phyloP scores from a whole-genome alignment of 257 asterid genomes.

The Primulina tabacum region DNA sequence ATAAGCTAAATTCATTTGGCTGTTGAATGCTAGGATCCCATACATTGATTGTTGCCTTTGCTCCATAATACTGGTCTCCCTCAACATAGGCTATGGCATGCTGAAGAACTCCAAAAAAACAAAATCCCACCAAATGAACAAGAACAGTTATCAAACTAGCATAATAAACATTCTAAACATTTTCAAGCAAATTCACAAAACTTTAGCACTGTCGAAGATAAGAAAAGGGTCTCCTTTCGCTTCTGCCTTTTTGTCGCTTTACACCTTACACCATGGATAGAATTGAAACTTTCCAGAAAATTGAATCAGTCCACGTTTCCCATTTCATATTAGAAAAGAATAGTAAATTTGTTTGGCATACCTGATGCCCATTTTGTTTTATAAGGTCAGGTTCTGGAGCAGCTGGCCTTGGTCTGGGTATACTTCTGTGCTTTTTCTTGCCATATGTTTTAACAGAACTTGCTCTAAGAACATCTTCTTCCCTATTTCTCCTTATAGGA shows the following conservation, averaged over 20 bases:
- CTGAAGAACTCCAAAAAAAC: constrained; percentile 63
- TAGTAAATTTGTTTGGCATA: constrained; percentile 24
- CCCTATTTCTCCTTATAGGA: constrained; percentile 72
- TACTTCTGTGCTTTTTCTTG: constrained; percentile 46
- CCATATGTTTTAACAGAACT: constrained; percentile 59
- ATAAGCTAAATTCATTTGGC: constrained; percentile 75
- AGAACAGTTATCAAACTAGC: constrained; percentile 23
- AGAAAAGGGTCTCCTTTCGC: constrained; percentile 21
- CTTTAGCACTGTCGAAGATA: not conserved
- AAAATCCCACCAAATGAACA: constrained; percentile 20
- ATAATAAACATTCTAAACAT: not conserved
- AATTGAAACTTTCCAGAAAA: constrained; percentile 6
- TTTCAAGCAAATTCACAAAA: not conserved
- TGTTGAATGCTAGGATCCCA: constrained; percentile 85
- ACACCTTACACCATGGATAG: constrained; percentile 10
- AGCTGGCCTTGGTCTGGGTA: constrained; percentile 49
- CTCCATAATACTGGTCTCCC: constrained; percentile 77
- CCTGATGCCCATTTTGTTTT: constrained; percentile 83
- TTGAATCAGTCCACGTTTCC: not conserved
- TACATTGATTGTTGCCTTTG: constrained; percentile 80
- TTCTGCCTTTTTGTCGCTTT: constrained; percentile 10
- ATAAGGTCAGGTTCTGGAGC: constrained; percentile 55
- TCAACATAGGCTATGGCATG: constrained; percentile 81
- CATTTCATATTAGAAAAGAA: not conserved
- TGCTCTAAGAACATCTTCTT: constrained; percentile 64